These are phyloP conservation scores for Aspergillus eucalypticola DNA, from an alignment of 2,329 filamentous ascomycete genomes.

Conservation along the genomic window DNA sequence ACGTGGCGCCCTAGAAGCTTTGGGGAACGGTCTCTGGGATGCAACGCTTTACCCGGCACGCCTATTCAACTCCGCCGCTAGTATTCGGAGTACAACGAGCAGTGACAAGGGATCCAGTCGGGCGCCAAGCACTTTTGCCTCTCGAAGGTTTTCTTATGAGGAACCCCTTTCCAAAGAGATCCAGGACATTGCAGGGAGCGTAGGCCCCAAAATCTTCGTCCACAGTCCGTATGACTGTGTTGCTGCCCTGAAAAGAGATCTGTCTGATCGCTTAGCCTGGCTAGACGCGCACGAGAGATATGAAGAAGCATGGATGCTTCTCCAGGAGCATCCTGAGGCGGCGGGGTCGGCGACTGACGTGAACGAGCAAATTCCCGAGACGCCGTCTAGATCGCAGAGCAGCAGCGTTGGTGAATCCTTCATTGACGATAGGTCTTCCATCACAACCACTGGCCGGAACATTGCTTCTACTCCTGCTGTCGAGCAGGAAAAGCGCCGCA, in stretches of 20 bases:
- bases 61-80: slow-evolving; percentile 84
- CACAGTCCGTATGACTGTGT: slow-evolving; percentile 97
- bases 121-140: slow-evolving; percentile 55
- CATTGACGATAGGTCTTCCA: slow-evolving; percentile 66
- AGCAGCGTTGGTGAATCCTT: slow-evolving; percentile 67
- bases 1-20: slow-evolving; percentile 72
- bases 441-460: slow-evolving; percentile 60
- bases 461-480: slow-evolving; percentile 67
- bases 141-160: slow-evolving; percentile 50
- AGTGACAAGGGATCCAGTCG: slow-evolving; percentile 58
- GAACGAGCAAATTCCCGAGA: slow-evolving; percentile 34
- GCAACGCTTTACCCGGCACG: slow-evolving; percentile 83
- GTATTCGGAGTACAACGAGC: slow-evolving; percentile 61
- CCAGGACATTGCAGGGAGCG: slow-evolving; percentile 53
- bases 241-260: slow-evolving; percentile 82
- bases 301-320: slow-evolving; percentile 81
- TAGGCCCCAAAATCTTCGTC: slow-evolving; percentile 81
- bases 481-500: slow-evolving; percentile 83
- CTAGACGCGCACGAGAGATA: slow-evolving; percentile 78
- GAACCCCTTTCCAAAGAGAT: slow-evolving; percentile 42
- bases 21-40: slow-evolving; percentile 80
- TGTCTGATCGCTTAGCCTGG: slow-evolving; percentile 84
- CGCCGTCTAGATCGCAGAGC: slow-evolving; percentile 37
- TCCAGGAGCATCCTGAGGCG: slow-evolving; percentile 83
- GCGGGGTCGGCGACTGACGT: slow-evolving; percentile 45